These are phyloP conservation scores for Hyaloperonospora brassicae DNA, from an alignment of 352 stramenopile genomes.

Conservation along the genomic window DNA sequence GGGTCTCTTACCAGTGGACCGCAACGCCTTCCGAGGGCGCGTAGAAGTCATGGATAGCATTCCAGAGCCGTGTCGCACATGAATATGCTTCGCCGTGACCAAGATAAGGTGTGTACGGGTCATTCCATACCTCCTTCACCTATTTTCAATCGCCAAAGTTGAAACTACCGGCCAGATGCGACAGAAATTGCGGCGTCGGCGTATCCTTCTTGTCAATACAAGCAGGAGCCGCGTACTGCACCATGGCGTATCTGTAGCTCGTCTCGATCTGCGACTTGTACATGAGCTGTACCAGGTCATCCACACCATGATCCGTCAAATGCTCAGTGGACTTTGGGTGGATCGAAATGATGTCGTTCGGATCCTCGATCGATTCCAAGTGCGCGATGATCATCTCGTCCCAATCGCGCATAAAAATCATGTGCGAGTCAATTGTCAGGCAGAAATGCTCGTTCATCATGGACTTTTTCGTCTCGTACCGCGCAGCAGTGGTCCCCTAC, in stretches of 20 bases:
- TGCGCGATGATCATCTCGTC: no score
- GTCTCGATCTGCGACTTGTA: constrained; percentile 68
- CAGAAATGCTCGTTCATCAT: no score
- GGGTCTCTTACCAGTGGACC: constrained; percentile 76
- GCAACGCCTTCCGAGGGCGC: constrained; percentile 58
- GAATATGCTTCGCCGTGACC: constrained; percentile 82
- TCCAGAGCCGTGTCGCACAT: constrained; percentile 68
- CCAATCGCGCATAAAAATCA: no score
- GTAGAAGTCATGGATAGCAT: no score
- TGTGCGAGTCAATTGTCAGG: no score
- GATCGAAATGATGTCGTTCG: no score
- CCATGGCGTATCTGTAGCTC: constrained; percentile 56
- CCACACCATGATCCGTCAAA: no score
- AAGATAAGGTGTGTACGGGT: constrained; percentile 70
- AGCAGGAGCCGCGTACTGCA: constrained; percentile 63
- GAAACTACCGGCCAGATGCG: constrained; percentile 69
- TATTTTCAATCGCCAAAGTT: constrained; percentile 73
- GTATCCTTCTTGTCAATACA: constrained; percentile 63
- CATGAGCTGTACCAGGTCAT: no score
- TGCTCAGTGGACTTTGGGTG: no score
- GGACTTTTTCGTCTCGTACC: no score
- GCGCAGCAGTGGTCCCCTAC: no score
- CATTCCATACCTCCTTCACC: constrained; percentile 63
- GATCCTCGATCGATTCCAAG: no score
- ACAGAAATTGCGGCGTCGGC: constrained; percentile 66